Conservation (phyloP, 1,284 basidiomycete species). For the Cerrena zonata region DNA sequence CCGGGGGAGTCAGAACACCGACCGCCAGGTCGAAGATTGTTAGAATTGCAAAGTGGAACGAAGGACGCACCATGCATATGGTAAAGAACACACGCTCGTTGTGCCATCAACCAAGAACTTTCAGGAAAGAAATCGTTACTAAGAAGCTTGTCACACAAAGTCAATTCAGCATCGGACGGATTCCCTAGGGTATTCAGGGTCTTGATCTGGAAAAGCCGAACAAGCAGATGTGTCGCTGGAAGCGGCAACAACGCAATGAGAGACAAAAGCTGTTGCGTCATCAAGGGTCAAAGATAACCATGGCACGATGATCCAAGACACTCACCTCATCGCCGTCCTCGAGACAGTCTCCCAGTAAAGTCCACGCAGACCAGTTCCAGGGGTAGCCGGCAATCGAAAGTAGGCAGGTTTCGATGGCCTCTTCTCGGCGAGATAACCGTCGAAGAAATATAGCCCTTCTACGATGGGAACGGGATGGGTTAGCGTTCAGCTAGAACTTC, state of each 20-base stretch:
- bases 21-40: constrained; percentile 5
- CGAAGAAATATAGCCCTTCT: constrained; percentile 80
- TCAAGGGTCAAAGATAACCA: constrained; percentile 19
- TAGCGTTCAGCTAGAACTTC: constrained; percentile 7
- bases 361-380: constrained; percentile 97
- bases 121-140: constrained; percentile 70
- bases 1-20: background rate
- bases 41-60: background rate
- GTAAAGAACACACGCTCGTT: constrained; percentile 83
- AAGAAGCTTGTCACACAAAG: constrained; percentile 73
- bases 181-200: constrained; percentile 87
- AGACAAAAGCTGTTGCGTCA: constrained; percentile 49
- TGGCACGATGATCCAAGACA: constrained; percentile 11
- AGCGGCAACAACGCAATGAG: constrained; percentile 62
- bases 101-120: constrained; percentile 82
- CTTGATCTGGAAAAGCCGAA: constrained; percentile 85
- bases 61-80: constrained; percentile 71
- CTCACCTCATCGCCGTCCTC: constrained; percentile 85
- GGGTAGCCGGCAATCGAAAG: constrained; percentile 76
- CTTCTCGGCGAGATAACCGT: constrained; percentile 72
- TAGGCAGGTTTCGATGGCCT: constrained; percentile 80
- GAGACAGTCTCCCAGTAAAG: constrained; percentile 73
- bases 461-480: constrained; percentile 10
- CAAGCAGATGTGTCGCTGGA: constrained; percentile 63
- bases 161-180: constrained; percentile 76